Conservation (phyloP, 495 filamentous ascomycete species). For the Poronia punctata region DNA sequence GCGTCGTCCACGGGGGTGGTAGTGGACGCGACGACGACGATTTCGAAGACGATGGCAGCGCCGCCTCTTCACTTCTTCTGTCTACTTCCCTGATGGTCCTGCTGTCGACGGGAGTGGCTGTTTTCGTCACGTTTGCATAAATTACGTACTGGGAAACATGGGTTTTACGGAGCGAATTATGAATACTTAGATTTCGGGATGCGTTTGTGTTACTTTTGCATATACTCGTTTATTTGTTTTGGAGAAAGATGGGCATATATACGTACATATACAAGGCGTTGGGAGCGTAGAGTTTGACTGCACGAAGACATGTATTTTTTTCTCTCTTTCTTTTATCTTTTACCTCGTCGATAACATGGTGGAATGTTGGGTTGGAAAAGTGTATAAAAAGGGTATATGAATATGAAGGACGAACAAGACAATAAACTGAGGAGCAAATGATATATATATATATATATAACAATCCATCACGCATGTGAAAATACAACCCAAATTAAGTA, state of each 20-base stretch:
- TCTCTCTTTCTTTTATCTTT: too few species aligned
- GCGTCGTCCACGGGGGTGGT: constrained; percentile 17
- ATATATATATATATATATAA: not conserved
- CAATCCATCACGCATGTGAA: not conserved
- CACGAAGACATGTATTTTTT: too few species aligned
- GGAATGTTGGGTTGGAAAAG: too few species aligned
- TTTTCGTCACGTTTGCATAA: constrained; percentile 10
- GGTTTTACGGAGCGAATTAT: too few species aligned
- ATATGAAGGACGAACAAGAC: too few species aligned
- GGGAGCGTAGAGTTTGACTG: not conserved
- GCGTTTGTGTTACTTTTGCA: not conserved
- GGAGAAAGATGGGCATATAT: not conserved
- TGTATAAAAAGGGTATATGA: too few species aligned
- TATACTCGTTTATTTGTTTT: not conserved
- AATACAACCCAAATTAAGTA: too few species aligned
- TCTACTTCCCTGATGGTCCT: constrained; percentile 6
- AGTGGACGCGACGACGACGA: constrained; percentile 17
- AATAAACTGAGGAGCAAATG: too few species aligned
- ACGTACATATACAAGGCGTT: constrained; percentile 11
- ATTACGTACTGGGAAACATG: too few species aligned
- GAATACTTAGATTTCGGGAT: not conserved
- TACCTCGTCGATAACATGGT: too few species aligned
- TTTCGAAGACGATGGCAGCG: not conserved
- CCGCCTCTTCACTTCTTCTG: constrained; percentile 3
- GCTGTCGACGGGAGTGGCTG: constrained; percentile 10